Evolutionary conservation across 257 asterid species (phyloP).

Genomic region (Primulina tabacum): DNA sequence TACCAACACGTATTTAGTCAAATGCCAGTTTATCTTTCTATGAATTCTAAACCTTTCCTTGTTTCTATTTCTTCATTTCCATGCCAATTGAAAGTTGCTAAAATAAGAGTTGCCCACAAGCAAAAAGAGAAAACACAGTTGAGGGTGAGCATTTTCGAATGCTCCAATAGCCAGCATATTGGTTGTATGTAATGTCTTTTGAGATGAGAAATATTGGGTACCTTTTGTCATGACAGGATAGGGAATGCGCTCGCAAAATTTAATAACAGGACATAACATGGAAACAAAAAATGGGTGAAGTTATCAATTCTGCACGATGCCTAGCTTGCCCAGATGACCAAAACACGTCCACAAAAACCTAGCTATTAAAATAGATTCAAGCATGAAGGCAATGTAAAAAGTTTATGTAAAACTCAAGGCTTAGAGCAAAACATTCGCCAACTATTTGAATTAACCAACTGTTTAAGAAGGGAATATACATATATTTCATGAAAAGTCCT

Average conservation of each 20-base stretch:
- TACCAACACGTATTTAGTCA: too few species aligned
- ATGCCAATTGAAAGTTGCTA: not conserved
- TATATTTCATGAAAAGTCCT: not conserved
- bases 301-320: not conserved
- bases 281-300: not conserved
- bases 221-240: not conserved
- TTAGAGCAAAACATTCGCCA: not conserved
- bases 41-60: not conserved
- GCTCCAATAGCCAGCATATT: not conserved
- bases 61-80: not conserved
- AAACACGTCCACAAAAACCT: not conserved
- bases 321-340: conserved; percentile 4
- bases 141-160: not conserved
- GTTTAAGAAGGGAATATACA: conserved; percentile 1
- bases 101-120: not conserved
- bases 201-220: not conserved
- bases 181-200: not conserved
- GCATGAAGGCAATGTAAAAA: not conserved
- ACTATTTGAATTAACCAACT: not conserved
- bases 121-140: not conserved
- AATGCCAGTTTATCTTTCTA: not conserved
- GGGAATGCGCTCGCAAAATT: not conserved
- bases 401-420: not conserved
- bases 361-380: not conserved
- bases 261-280: not conserved